Conservation (phyloP, 441 rosid species). For the Gossypium trilobum region DNA sequence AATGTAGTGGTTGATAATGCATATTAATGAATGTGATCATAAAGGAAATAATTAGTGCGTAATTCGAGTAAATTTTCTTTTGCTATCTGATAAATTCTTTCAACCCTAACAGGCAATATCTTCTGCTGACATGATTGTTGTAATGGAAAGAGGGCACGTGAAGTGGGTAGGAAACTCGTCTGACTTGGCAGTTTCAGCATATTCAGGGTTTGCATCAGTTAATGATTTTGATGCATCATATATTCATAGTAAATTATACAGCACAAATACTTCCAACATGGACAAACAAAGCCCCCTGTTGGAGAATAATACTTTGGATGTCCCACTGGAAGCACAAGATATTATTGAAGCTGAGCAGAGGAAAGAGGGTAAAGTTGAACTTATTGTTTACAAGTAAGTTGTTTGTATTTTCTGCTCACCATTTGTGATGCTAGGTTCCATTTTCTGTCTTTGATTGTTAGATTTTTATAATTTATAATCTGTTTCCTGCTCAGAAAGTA, state of each 20-base stretch:
- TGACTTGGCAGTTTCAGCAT: conserved; percentile 47
- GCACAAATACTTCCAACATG: conserved; percentile 22
- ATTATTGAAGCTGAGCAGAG: conserved; percentile 57
- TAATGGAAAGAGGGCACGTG: conserved; percentile 72
- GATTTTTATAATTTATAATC: not conserved
- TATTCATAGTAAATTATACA: conserved; percentile 23
- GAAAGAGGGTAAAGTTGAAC: conserved; percentile 82
- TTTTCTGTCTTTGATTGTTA: conserved; percentile 13
- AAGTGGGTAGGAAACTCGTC: conserved; percentile 71
- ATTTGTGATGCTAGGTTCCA: not conserved
- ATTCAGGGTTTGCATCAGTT: conserved; percentile 33
- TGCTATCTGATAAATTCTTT: not conserved
- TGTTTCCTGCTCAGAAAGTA: conserved; percentile 49
- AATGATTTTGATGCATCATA: conserved; percentile 39
- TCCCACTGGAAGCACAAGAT: conserved; percentile 44
- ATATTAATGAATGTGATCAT: not conserved
- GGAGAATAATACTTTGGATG: conserved; percentile 26
- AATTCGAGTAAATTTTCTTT: conserved; percentile 1
- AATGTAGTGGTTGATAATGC: not conserved
- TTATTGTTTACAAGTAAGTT: conserved; percentile 65
- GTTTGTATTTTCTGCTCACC: conserved; percentile 6
- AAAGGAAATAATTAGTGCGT: not conserved
- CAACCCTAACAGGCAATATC: conserved; percentile 62
- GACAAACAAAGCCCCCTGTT: conserved; percentile 20
- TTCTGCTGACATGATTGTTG: conserved; percentile 64